Evolutionary conservation across 805 yeast species (phyloP), one percentile per base, ranked within the genome.

Genomic region (Ogataea minuta): DNA sequence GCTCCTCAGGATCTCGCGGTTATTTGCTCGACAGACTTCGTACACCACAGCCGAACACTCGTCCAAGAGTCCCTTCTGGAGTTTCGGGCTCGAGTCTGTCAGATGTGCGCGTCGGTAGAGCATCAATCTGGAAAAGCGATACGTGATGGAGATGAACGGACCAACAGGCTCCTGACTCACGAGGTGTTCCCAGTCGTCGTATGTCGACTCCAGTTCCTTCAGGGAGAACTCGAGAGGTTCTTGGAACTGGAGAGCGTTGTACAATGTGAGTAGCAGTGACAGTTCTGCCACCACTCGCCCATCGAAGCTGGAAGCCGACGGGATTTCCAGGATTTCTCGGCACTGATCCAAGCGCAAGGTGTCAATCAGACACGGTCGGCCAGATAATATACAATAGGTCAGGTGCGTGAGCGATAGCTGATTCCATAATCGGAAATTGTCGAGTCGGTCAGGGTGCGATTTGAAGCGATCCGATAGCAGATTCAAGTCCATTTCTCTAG

Each of bases 251-350:
- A 79, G 65, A 54, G 71, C 80, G 46, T 76, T 78, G 60, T 81
- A 81, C 1, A 80, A 61, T n/a, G 77, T 67, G 25, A 76, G 59
- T 31, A 79, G 70, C 11, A 82, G 66, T 4, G 79, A 71, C 28
- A 84, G 72, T 54, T 82, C 88, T 31, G 86, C 81, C 6, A 84
- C 83, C 78, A 83, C 78, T 41, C 86, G 59, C 6, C 86, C 87
- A 56, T 84, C 91, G 56, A 82, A 82, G 49, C 81, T 79, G 7
- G 84, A 79, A 2, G 88, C 77, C 19, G 76, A 68, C 2, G 80
- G 68, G 15, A 79, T 60, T 17, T 79, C 76, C 24, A 84, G 59
- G 1, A 82, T 73, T 14, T 76, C 70, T 8, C 78, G 68, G 44
- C 86, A 78, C 43, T 76, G 72, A 42, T 76, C 77, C 30, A 81